Base-by-base conservation (phyloP, 306 rosid genomes). In the Citrullus mucosospermus region DNA sequence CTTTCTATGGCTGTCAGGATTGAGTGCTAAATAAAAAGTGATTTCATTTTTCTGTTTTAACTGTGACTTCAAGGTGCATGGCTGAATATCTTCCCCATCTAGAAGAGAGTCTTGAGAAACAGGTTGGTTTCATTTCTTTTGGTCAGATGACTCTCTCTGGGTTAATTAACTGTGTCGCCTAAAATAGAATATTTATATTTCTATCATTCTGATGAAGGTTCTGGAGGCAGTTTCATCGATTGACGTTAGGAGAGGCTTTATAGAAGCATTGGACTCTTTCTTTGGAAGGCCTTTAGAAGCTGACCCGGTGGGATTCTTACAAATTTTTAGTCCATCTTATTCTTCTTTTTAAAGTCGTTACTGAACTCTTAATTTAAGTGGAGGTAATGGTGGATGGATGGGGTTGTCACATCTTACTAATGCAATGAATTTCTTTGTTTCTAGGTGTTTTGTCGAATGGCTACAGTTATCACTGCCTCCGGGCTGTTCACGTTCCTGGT, bases 271-370 rank as follows among this genome's bases (percentile, higher is more conserved):
- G 78, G 88, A 90, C 55, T 25, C 79, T 83, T 82, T 70, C 36
- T 59, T 96, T 76, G 99, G 99, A 85, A 85, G 95, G 86, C 96
- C 98, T 0, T 73, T 96, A 81, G 99, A 96, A 90, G 99, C 98
- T 81, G 99, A 96, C 85, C 87, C 97, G 78, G 98, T 92, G 86
- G 59, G 81, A 50, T 6, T 81, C 82, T 80, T 78, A 46, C 61
- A 66, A 61, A 28, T 80, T 16, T 53, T 51, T 16, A 1, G n/a
- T 53, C 74, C 28, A 34, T 30, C 18, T 69, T 69, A 8, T 73
- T 50, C 16, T 15, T 17, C 59, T 34, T 73, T 44, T 77, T 80
- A 66, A 32, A 80, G 60, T 81, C 76, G 11, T 79, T 76, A 30
- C 34, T 73, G 60, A 44, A 43, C 9, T 69, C 81, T 71, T 25